Evolutionary conservation across 352 stramenopile species (phyloP).

Genomic region (Phytophthora citrophthora): DNA sequence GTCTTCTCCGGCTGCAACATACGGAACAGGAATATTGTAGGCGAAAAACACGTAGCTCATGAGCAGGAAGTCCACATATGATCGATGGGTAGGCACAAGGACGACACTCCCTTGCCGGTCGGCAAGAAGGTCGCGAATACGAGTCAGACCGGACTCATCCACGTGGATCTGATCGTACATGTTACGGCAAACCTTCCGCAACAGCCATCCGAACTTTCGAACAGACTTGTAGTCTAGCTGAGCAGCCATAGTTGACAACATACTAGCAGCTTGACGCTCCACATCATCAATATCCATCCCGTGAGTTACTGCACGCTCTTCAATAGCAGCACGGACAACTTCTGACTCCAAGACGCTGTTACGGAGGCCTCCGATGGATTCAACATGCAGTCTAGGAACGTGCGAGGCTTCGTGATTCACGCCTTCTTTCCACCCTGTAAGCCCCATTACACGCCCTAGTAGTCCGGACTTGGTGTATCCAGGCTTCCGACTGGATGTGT

Average conservation of each 20-base stretch:
- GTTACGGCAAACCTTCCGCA: slow-evolving; percentile 82
- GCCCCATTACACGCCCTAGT: slow-evolving; percentile 83
- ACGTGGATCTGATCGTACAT: slow-evolving; percentile 92
- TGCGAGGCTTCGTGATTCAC: slow-evolving; percentile 89
- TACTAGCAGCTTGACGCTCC: slow-evolving; percentile 59
- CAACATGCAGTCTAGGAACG: slow-evolving; percentile 72
- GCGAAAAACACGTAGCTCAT: slow-evolving; percentile 91
- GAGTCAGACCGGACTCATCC: slow-evolving; percentile 76
- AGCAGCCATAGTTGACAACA: slow-evolving; percentile 80
- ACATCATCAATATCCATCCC: slow-evolving; percentile 52
- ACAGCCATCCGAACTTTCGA: slow-evolving; percentile 77
- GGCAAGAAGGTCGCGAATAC: slow-evolving; percentile 69
- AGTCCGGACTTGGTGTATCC: slow-evolving; percentile 87
- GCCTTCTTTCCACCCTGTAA: slow-evolving; percentile 88
- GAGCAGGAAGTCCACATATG: slow-evolving; percentile 87
- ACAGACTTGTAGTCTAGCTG: slow-evolving; percentile 80
- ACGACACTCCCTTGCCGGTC: slow-evolving; percentile 65
- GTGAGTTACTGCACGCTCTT: slow-evolving; percentile 35
- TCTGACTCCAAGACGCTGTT: slow-evolving; percentile 77
- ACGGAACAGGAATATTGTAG: slow-evolving; percentile 87
- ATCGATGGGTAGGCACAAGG: slow-evolving; percentile 86
- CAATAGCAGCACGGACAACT: slow-evolving; percentile 63
- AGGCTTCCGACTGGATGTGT: slow-evolving; percentile 88
- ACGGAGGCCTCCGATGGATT: slow-evolving; percentile 64
- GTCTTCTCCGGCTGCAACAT: slow-evolving; percentile 82